These are phyloP conservation scores for Phaffomyces antillensis DNA, from an alignment of 805 yeast species.

Conservation along the genomic window DNA sequence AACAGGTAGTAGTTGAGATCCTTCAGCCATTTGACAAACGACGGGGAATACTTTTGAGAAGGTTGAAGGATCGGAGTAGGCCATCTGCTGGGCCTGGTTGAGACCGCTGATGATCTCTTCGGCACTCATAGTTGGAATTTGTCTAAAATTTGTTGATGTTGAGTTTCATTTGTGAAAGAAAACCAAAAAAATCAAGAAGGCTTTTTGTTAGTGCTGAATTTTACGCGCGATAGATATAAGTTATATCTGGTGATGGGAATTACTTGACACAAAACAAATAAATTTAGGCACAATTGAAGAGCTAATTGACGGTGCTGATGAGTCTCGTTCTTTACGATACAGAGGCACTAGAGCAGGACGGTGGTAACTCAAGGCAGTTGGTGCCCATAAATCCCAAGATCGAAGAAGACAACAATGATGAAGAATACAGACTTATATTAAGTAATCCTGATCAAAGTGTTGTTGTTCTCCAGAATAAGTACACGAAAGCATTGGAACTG, in stretches of 20 bases:
- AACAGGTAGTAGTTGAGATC: slow-evolving; percentile 8
- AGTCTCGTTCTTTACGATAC: slow-evolving; percentile 3
- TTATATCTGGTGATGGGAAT: no score
- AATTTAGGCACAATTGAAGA: no score
- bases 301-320: not conserved
- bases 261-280: slow-evolving; percentile 5
- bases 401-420: not conserved
- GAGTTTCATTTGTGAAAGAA: not conserved
- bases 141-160: not conserved
- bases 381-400: not conserved
- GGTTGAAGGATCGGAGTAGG: slow-evolving; percentile 8
- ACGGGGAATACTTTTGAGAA: slow-evolving; percentile 13
- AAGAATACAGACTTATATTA: slow-evolving; percentile 1
- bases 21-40: slow-evolving; percentile 12
- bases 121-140: slow-evolving; percentile 3
- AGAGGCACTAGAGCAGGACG: not conserved
- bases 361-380: not conserved
- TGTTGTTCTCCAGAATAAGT: slow-evolving; percentile 6
- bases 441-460: not conserved
- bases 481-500: slow-evolving; percentile 6
- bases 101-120: slow-evolving; percentile 7
- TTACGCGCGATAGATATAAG: no score
- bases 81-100: slow-evolving; percentile 14
- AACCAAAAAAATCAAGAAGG: not conserved
- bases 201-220: not conserved